Evolutionary conservation across 108 stramenopile species (phyloP).

Genomic region (Fistulifera solaris): DNA sequence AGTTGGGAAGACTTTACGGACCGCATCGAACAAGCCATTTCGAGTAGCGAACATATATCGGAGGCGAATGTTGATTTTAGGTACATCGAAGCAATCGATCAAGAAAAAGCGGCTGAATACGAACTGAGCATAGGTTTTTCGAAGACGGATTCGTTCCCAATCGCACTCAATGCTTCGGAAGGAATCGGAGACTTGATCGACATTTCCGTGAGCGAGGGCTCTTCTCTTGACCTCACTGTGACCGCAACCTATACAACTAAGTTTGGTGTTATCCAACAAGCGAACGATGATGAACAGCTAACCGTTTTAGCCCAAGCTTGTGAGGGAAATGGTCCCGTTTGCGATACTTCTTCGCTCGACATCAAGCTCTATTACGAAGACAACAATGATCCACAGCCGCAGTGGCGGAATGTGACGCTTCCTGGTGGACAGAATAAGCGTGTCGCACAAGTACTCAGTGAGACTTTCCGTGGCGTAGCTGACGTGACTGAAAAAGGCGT

Average conservation of each 20-base stretch:
- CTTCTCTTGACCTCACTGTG: too few relatives aligned
- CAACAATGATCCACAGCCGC: neutral
- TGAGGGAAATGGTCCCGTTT: neutral
- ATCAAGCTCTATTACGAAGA: neutral
- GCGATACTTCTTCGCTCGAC: neutral
- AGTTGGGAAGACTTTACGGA: slow-evolving; percentile 1
- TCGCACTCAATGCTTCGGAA: slow-evolving; percentile 13
- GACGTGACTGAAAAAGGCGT: slow-evolving; percentile 11
- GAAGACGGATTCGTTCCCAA: slow-evolving; percentile 2
- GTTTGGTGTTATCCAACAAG: too few relatives aligned
- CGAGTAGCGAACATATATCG: too few relatives aligned
- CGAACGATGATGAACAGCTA: too few relatives aligned
- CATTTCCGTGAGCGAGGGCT: slow-evolving; percentile 11
- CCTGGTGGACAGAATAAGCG: neutral
- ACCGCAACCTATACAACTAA: too few relatives aligned
- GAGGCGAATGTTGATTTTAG: too few relatives aligned
- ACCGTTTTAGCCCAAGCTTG: neutral
- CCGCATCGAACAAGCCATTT: too few relatives aligned
- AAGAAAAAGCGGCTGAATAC: too few relatives aligned
- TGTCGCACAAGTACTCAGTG: neutral
- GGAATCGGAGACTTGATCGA: slow-evolving; percentile 19
- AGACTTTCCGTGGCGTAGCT: neutral
- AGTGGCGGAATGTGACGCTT: neutral
- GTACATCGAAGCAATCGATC: too few relatives aligned
- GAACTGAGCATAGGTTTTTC: slow-evolving; percentile 8